Percentiles rank a stretch among this genome's conserved stretches.
Evolutionary conservation across 2,329 filamentous ascomycete species (phyloP).

Genomic region (Alternaria dauci): DNA sequence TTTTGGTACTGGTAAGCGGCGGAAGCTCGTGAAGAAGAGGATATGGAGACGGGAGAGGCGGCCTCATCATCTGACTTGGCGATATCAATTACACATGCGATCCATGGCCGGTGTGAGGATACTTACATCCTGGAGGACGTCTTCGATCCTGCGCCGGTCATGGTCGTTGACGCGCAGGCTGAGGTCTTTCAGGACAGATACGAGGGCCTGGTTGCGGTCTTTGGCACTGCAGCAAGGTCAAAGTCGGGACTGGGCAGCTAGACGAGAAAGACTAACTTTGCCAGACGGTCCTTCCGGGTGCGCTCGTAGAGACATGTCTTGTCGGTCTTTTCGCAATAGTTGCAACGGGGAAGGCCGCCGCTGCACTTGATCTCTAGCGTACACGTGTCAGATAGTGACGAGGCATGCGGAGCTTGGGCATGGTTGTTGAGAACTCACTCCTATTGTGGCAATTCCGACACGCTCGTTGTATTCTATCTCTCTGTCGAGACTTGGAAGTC

Average conservation of each 20-base stretch:
- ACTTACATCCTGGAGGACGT: slow-evolving; percentile 22
- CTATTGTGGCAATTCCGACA: slow-evolving; percentile 26
- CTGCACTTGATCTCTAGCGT: slow-evolving; percentile 46
- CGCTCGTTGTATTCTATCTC: slow-evolving; percentile 19
- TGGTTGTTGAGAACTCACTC: slow-evolving; percentile 14
- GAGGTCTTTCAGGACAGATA: slow-evolving; percentile 25
- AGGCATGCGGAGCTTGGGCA: not conserved
- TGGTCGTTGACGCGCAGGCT: slow-evolving; percentile 20
- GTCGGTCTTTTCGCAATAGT: slow-evolving; percentile 39
- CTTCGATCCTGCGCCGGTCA: slow-evolving; percentile 20
- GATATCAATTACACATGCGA: not conserved
- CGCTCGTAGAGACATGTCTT: slow-evolving; percentile 41
- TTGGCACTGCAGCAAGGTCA: slow-evolving; percentile 17
- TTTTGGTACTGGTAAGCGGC: not conserved
- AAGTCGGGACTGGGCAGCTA: not conserved
- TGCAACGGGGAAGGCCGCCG: slow-evolving; percentile 41
- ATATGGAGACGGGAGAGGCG: slow-evolving; percentile 1
- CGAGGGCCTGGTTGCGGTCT: slow-evolving; percentile 24
- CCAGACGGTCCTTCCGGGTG: slow-evolving; percentile 40
- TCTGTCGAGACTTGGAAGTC: slow-evolving; percentile 12
- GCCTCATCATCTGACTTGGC: slow-evolving; percentile 12
- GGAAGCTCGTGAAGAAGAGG: slow-evolving; percentile 10
- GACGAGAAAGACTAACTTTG: slow-evolving; percentile 24
- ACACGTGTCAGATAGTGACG: not conserved
- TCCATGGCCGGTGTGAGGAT: not conserved